Evolutionary conservation across 106 monocot species (phyloP), one percentile per base, ranked within the genome.

Genomic region (Dendrobium catenatum): DNA sequence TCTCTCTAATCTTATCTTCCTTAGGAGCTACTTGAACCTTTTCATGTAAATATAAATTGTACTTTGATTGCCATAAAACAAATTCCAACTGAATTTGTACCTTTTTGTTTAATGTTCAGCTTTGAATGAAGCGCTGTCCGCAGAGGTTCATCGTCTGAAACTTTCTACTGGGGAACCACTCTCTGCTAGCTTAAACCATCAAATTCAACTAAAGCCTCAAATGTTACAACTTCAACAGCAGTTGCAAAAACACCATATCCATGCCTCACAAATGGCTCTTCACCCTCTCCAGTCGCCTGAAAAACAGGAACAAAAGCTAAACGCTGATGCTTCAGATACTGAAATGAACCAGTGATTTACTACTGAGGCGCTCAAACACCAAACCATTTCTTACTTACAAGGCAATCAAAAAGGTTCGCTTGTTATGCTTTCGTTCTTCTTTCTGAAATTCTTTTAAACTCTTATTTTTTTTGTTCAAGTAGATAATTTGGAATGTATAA

Each of bases 141-240:
- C 87, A 9, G 93, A 93, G 68, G 91, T 98, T 40, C 97, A 93
- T 61, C 88, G 91, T 9, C 86, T 98, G 77, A 94, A 98, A 79
- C 81, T 98, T 75, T 85, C 87, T 15, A 88, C 93, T 22, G 73
- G 77, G 16, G 95, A 93, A 83, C 22, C 22, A 7, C 40, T 93
- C 11, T 77, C 85, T 49, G 55, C 86, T 44, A 95, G 68, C 81
- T 78, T 98, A 83, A 83, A 84, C 78, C 94, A 89, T 48, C 97
- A 93, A 54, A 78, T 92, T 47, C 83, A 84, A 19, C 70, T 84
- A 80, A 88, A 85, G 72, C 77, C 83, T 83, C 94, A 90, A 59
- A 84, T 95, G 80, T 87, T 86, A 68, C 76, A 76, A 19, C 76
- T 76, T 26, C 76, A 76, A 9, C 76, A 76, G n/a, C 76, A 76